A percentile compares a stretch with the other conserved stretches of the same genome.
These are phyloP conservation scores for Graphilbum sp. DNA, from an alignment of 2,329 filamentous ascomycete genomes.

Conservation along the genomic window DNA sequence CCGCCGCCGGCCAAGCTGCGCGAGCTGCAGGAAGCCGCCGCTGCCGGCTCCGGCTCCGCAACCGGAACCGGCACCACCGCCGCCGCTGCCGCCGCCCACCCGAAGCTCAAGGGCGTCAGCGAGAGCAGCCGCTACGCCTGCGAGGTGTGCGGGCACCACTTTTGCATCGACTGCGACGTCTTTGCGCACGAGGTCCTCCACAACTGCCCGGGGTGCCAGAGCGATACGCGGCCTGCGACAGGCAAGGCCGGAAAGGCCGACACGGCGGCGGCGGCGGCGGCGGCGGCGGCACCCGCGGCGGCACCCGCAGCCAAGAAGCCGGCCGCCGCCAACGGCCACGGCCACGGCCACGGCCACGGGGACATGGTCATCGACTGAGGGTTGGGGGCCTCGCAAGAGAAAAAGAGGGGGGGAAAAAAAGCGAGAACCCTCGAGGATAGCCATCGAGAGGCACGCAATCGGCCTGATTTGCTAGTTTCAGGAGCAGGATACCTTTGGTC, in stretches of 20 bases:
- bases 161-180: conserved; percentile 95
- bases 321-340: no score
- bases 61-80: conserved; percentile 1
- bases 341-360: no score
- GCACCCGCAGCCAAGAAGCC: no score
- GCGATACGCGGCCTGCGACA: conserved; percentile 25
- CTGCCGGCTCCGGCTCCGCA: conserved; percentile 1
- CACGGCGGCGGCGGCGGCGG: neutral
- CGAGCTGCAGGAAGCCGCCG: conserved; percentile 1
- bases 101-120: conserved; percentile 47
- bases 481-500: no score
- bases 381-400: no score
- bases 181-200: conserved; percentile 90
- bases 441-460: no score
- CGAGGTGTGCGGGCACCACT: conserved; percentile 72
- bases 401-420: no score
- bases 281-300: neutral
- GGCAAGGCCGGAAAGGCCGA: conserved; percentile 1
- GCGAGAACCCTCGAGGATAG: no score
- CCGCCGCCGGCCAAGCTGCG: conserved; percentile 10
- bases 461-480: no score
- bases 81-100: conserved; percentile 4
- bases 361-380: no score
- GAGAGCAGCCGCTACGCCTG: conserved; percentile 84
- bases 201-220: conserved; percentile 84